phyloP scores from a whole-genome alignment of 2,329 filamentous ascomycete genomes.

The Clarireedia paspali region DNA sequence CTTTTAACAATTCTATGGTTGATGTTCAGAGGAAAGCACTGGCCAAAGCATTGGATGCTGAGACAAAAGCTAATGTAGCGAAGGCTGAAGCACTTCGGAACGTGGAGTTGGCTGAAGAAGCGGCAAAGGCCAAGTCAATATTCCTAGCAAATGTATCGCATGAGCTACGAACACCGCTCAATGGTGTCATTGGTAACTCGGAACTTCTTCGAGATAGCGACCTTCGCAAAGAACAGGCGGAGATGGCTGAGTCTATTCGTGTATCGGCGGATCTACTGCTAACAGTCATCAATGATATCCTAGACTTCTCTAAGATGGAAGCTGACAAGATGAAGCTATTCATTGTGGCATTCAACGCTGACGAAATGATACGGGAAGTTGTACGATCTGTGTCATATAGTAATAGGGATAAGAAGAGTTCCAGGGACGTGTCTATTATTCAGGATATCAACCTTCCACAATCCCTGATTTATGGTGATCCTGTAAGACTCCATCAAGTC shows the following conservation, averaged over 20 bases:
- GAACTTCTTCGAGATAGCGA: constrained; percentile 73
- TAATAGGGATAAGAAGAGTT: constrained; percentile 54
- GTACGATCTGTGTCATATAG: constrained; percentile 60
- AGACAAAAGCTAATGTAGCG: constrained; percentile 68
- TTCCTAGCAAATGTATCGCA: constrained; percentile 77
- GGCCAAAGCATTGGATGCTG: constrained; percentile 62
- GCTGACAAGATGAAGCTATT: constrained; percentile 80
- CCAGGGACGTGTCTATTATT: constrained; percentile 55
- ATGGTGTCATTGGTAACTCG: constrained; percentile 83
- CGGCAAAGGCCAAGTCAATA: constrained; percentile 74
- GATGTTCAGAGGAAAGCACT: constrained; percentile 68
- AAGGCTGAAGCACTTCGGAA: constrained; percentile 71
- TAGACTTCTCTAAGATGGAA: constrained; percentile 93
- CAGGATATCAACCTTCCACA: constrained; percentile 62
- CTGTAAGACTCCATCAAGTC: constrained; percentile 59
- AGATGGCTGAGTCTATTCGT: constrained; percentile 82
- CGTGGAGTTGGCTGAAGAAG: constrained; percentile 75
- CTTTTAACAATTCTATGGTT: constrained; percentile 72
- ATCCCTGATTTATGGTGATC: constrained; percentile 62
- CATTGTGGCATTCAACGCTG: constrained; percentile 59
- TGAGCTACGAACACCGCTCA: constrained; percentile 74
- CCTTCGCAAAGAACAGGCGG: constrained; percentile 67
- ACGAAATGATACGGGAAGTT: constrained; percentile 59
- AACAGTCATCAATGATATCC: constrained; percentile 91
- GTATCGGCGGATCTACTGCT: constrained; percentile 79